Percentiles rank a stretch among this genome's conserved stretches.
Evolutionary conservation across 2,329 filamentous ascomycete species (phyloP).

Genomic region (Grosmannia serpens): DNA sequence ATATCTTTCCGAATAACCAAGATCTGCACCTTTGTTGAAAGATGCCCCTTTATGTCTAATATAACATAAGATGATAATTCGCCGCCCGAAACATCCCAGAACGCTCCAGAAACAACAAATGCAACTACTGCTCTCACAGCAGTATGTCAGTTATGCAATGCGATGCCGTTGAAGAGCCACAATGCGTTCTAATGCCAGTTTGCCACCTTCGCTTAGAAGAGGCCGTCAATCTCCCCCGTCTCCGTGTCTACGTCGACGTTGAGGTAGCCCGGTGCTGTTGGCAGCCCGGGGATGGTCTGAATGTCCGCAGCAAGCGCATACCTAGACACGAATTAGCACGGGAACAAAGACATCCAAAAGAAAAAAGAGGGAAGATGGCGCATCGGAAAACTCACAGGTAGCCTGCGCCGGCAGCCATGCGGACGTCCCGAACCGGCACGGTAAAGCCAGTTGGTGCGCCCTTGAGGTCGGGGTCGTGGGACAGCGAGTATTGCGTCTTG

Average conservation of each 20-base stretch:
- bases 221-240: slow-evolving; percentile 75
- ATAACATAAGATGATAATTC: neutral
- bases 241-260: slow-evolving; percentile 79
- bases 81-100: neutral
- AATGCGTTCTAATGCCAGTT: neutral
- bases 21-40: slow-evolving; percentile 13
- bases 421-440: slow-evolving; percentile 85
- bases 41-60: slow-evolving; percentile 4
- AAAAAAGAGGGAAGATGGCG: neutral
- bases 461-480: slow-evolving; percentile 86
- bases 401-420: slow-evolving; percentile 86
- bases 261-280: slow-evolving; percentile 88
- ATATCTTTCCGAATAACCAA: neutral
- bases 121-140: neutral
- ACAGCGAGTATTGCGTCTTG: slow-evolving; percentile 96
- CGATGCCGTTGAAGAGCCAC: slow-evolving; percentile 13
- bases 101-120: neutral
- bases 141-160: neutral
- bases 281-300: slow-evolving; percentile 92
- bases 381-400: slow-evolving; percentile 54
- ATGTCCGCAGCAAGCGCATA: slow-evolving; percentile 95
- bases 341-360: neutral
- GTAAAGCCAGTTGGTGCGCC: slow-evolving; percentile 91
- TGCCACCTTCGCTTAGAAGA: slow-evolving; percentile 53
- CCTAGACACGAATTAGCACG: slow-evolving; percentile 27